A percentile compares a stretch with the other conserved stretches of the same genome.
These are phyloP conservation scores for Botryobasidium botryosum DNA, from an alignment of 768 basidiomycete species.

Conservation along the genomic window DNA sequence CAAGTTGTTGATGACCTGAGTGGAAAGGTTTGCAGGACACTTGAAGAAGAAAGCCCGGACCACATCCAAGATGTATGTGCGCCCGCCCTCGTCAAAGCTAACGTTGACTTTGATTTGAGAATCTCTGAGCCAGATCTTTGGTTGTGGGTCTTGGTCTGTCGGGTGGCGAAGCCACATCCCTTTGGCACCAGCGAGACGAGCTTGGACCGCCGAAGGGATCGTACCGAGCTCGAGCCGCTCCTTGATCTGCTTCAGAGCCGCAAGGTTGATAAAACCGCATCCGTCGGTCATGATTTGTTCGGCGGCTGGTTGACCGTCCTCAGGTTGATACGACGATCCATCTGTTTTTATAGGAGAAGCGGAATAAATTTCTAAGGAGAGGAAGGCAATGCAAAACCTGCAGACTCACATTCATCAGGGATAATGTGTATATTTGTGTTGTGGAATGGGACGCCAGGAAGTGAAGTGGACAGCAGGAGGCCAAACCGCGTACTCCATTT, in stretches of 20 bases:
- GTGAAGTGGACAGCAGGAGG: conserved; percentile 44
- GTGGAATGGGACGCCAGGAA: conserved; percentile 33
- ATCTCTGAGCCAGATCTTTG: conserved; percentile 6
- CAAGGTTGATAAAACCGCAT: conserved; percentile 29
- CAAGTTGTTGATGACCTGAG: conserved; percentile 44
- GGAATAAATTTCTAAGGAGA: neutral
- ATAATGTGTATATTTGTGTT: conserved; percentile 23
- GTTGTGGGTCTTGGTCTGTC: neutral
- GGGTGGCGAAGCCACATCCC: conserved; percentile 8
- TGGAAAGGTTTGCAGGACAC: conserved; percentile 21
- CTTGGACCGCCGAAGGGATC: conserved; percentile 35
- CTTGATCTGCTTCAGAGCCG: conserved; percentile 22
- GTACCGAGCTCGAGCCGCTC: conserved; percentile 23
- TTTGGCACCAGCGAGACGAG: conserved; percentile 31
- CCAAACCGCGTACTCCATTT: conserved; percentile 48
- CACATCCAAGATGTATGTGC: conserved; percentile 4
- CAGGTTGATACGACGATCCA: neutral
- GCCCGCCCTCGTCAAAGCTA: neutral
- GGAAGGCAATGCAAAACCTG: neutral
- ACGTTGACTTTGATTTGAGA: conserved; percentile 10
- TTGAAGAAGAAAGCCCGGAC: neutral
- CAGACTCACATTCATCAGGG: conserved; percentile 32
- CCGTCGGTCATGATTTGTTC: conserved; percentile 35
- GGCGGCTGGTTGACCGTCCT: conserved; percentile 17
- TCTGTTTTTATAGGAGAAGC: no score